phyloP scores from a whole-genome alignment of 1,284 basidiomycete species.

The Entoloma clypeatum region DNA sequence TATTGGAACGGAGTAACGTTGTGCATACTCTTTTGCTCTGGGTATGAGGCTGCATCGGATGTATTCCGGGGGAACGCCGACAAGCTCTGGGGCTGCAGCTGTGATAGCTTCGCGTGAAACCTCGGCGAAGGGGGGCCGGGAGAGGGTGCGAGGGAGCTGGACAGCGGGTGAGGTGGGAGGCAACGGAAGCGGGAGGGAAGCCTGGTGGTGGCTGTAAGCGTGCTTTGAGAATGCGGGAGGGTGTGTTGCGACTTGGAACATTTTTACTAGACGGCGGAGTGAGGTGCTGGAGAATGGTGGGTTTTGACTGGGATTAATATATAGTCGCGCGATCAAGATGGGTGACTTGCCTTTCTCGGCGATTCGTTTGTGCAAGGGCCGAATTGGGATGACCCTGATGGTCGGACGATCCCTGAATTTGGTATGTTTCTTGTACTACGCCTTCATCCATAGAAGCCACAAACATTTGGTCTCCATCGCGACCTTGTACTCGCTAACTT shows the following conservation, averaged over 20 bases:
- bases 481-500: no score
- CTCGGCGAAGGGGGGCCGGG: slow-evolving; percentile 50
- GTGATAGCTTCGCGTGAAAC: slow-evolving; percentile 48
- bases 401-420: no score
- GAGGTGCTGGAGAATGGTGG: slow-evolving; percentile 13
- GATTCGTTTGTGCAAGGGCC: no score
- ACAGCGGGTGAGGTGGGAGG: slow-evolving; percentile 32
- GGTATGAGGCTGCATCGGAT: slow-evolving; percentile 49
- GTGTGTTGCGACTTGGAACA: slow-evolving; percentile 51
- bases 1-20: slow-evolving; percentile 6
- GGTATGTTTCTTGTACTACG: no score
- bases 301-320: no score
- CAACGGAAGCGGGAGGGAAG: slow-evolving; percentile 20
- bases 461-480: no score
- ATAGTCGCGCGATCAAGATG: no score
- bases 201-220: slow-evolving; percentile 31
- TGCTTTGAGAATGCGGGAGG: slow-evolving; percentile 36
- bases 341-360: no score
- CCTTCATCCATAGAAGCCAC: no score
- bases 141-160: slow-evolving; percentile 55
- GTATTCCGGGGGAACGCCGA: slow-evolving; percentile 55
- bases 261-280: slow-evolving; percentile 20
- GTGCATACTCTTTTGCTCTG: slow-evolving; percentile 47
- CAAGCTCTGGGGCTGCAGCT: slow-evolving; percentile 53
- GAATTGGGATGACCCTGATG: no score